phyloP scores from a whole-genome alignment of 306 rosid species.

The cucumber (Cucumis sativus) region Cucumber_9930_V3 NC_026657.2:10923001-10923500 shows the following conservation, averaged over 20 bases:
- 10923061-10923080: neutral
- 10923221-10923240: neutral
- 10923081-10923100: neutral
- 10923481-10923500: constrained; percentile 90
- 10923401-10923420: neutral
- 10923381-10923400: neutral
- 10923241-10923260: neutral
- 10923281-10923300: neutral
- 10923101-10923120: neutral
- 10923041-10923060: neutral
- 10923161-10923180: neutral
- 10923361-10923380: neutral
- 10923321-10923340: neutral
- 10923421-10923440: constrained; percentile 65
- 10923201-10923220: neutral
- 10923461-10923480: constrained; percentile 76
- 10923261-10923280: neutral
- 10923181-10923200: neutral
- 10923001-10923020: neutral
- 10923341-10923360: neutral
- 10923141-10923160: neutral
- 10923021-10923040: neutral
- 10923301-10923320: neutral
- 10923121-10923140: neutral
- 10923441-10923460: constrained; percentile 81